Conservation (phyloP, 306 rosid genomes). For the Dryas octopetala region DNA sequence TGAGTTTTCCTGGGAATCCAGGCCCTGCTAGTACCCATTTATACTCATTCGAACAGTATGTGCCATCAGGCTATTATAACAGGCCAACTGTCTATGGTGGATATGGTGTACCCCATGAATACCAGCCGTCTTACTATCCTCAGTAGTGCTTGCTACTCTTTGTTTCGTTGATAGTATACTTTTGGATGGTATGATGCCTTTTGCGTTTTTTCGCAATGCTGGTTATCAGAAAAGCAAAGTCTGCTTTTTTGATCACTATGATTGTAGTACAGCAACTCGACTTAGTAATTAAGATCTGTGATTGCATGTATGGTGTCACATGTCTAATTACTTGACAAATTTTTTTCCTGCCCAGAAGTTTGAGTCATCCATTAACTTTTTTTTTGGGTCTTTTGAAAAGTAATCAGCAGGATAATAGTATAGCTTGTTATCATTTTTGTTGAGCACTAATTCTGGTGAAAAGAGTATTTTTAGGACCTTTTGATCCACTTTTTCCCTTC, state of each 20-base stretch:
- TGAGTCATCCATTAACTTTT: background rate
- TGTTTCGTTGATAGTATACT: conserved; percentile 28
- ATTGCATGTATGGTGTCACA: conserved; percentile 29
- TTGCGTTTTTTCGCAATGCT: conserved; percentile 22
- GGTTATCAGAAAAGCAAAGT: conserved; percentile 30
- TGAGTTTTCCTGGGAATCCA: conserved; percentile 50
- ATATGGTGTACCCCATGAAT: conserved; percentile 45
- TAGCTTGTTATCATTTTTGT: background rate
- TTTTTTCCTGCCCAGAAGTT: conserved; percentile 15
- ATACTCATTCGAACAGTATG: conserved; percentile 41
- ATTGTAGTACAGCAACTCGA: conserved; percentile 31
- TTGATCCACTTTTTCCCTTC: background rate
- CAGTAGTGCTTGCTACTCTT: conserved; percentile 39
- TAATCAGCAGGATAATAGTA: conserved; percentile 1
- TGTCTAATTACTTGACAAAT: conserved; percentile 29
- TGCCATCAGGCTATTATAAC: conserved; percentile 47
- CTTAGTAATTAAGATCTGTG: conserved; percentile 41
- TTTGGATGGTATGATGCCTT: conserved; percentile 33
- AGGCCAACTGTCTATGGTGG: conserved; percentile 46
- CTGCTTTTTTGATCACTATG: conserved; percentile 33
- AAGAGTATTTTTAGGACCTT: background rate
- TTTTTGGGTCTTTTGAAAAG: background rate
- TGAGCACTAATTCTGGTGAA: background rate
- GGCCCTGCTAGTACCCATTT: conserved; percentile 45
- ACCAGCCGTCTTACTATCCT: conserved; percentile 55